A percentile compares a stretch with the other conserved stretches of the same genome.
phyloP scores from a whole-genome alignment of 148 eudicot species.

The Pharnaceum exiguum region DNA sequence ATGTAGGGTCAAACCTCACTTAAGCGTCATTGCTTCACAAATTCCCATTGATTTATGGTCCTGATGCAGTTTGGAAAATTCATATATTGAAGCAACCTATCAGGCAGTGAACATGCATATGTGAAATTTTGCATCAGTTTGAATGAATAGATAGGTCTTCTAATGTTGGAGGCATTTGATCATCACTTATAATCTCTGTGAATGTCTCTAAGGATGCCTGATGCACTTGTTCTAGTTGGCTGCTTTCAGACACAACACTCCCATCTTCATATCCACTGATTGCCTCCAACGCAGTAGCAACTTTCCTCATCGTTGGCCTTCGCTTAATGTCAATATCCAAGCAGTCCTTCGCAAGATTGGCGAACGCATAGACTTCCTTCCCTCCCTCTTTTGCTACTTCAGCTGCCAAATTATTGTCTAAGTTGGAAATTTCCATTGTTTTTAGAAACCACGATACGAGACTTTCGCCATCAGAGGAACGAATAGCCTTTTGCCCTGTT shows the following conservation, averaged over 20 bases:
- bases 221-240: not conserved
- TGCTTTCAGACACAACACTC: not conserved
- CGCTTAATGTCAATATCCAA: conserved; percentile 8
- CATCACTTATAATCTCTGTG: too few relatives aligned
- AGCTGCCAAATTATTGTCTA: conserved; percentile 7
- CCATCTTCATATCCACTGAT: not conserved
- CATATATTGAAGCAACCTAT: too few relatives aligned
- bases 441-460: conserved; percentile 6
- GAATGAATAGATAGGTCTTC: too few relatives aligned
- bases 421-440: conserved; percentile 7
- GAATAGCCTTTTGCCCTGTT: not conserved
- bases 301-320: conserved; percentile 25
- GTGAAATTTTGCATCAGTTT: too few relatives aligned
- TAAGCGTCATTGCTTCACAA: too few relatives aligned
- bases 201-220: not conserved
- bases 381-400: not conserved
- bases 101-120: too few relatives aligned
- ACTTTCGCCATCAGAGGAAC: not conserved
- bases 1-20: too few relatives aligned
- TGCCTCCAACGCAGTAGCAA: not conserved
- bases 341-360: conserved; percentile 16
- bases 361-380: conserved; percentile 3
- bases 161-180: too few relatives aligned
- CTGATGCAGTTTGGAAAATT: too few relatives aligned
- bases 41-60: too few relatives aligned